These are phyloP conservation scores for Hysterangium stoloniferum DNA, from an alignment of 768 basidiomycete genomes.

Conservation along the genomic window DNA sequence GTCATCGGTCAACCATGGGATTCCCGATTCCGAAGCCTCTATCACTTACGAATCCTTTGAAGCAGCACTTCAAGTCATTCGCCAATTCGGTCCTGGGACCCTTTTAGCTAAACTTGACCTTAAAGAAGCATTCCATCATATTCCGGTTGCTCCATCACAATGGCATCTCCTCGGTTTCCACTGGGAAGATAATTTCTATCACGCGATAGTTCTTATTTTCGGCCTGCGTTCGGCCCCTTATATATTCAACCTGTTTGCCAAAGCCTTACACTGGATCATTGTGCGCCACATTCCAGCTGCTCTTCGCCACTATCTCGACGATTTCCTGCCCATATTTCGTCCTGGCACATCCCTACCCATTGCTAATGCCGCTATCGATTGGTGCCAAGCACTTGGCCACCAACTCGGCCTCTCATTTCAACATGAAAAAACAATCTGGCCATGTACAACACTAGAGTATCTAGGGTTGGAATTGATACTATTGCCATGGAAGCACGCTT, in stretches of 20 bases:
- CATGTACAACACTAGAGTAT: slow-evolving; percentile 14
- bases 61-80: neutral
- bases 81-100: slow-evolving; percentile 20
- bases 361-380: slow-evolving; percentile 20
- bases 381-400: slow-evolving; percentile 22
- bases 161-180: slow-evolving; percentile 27
- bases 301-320: slow-evolving; percentile 29
- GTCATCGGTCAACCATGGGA: neutral
- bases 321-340: slow-evolving; percentile 22
- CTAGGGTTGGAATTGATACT: slow-evolving; percentile 17
- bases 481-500: slow-evolving; percentile 28
- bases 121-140: slow-evolving; percentile 30
- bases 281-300: slow-evolving; percentile 24
- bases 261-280: slow-evolving; percentile 37
- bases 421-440: slow-evolving; percentile 18
- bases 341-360: neutral
- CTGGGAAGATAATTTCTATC: slow-evolving; percentile 24
- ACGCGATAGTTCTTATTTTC: slow-evolving; percentile 26
- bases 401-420: slow-evolving; percentile 26
- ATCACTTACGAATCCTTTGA: slow-evolving; percentile 26
- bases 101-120: slow-evolving; percentile 30
- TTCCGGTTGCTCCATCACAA: slow-evolving; percentile 24
- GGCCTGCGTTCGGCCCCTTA: slow-evolving; percentile 28
- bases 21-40: slow-evolving; percentile 22
- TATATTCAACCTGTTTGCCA: slow-evolving; percentile 36